Conservation (phyloP, 331 rosid species). For the Rosa hybrid region DNA sequence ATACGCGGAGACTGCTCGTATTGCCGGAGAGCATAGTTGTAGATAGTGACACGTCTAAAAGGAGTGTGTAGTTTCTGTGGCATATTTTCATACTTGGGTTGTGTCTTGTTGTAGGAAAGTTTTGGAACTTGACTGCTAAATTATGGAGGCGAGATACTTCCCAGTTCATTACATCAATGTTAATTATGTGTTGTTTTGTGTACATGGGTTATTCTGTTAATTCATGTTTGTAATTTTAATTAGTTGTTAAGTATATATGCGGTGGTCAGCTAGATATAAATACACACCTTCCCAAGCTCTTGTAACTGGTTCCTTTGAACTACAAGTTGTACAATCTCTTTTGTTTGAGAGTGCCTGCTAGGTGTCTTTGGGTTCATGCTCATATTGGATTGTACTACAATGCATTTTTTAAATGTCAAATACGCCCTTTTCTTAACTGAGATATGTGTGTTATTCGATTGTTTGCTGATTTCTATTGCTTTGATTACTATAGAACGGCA, state of each 20-base stretch:
- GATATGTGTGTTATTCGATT: background rate
- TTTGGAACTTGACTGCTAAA: slow-evolving; percentile 14
- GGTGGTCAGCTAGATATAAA: background rate
- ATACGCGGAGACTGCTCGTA: slow-evolving; percentile 78
- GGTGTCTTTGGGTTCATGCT: background rate
- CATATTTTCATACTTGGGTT: background rate
- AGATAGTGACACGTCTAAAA: slow-evolving; percentile 17
- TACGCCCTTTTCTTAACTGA: background rate
- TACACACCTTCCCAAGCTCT: background rate
- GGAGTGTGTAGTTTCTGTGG: slow-evolving; percentile 6
- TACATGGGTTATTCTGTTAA: background rate
- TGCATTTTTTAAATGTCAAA: background rate
- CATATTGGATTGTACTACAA: background rate
- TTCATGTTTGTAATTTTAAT: background rate
- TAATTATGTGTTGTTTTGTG: background rate
- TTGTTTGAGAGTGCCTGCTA: background rate
- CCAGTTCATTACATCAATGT: background rate
- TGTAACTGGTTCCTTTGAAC: background rate
- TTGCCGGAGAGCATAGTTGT: slow-evolving; percentile 63
- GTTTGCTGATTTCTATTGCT: background rate
- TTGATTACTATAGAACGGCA: too few species aligned
- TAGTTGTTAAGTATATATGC: background rate
- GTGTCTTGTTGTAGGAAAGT: slow-evolving; percentile 8
- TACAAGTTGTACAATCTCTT: background rate
- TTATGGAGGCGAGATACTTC: background rate